Base-by-base conservation (phyloP, 1,284 basidiomycete species). In the Ganoderma multipileum region DNA sequence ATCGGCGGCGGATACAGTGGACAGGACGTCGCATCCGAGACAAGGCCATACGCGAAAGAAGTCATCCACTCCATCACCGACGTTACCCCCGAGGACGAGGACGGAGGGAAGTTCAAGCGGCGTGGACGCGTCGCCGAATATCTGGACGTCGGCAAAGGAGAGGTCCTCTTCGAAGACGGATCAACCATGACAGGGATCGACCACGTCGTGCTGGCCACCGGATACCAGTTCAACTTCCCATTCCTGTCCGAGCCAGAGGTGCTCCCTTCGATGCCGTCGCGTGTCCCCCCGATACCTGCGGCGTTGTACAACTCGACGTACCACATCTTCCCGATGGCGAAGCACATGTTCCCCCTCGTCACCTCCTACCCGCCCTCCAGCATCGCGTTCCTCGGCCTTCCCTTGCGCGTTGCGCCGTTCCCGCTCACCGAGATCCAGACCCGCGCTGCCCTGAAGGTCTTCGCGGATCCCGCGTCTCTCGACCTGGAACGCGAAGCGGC, bases 1-100 rank as follows among this genome's bases (percentile, higher is more conserved):
- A 84, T 93, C 8, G 93, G 93, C 6, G 85, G 81, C 50, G 93
- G 92, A 0, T 89, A 90, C 0, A 93, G 91, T 64, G 91, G 91
- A 2, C 80, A 74, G 28, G 93, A 95, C 73, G 87, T 94, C 71
- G 80, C 83, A 41, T 75, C 82, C 2, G 92, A 93, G 70, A 83
- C 93, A 79, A 76, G 79, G 47, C 73, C 78, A 7, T 76, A 81
- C 3, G 83, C 83, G 11, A 78, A 73, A 6, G 83, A 76, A 28
- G 82, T 93, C 67, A 82, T 92, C 57, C 87, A 89, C 72, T 90
- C 92, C 23, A 76, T 85, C n/a, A 79, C 83, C 4, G 81, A 77
- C 1, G 80, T 81, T 2, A n/a, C 66, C 1, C 62, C 76, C 26
- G 76, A 67, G 55, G 79, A 78, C 64, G 42, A 44, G 16, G 79